phyloP scores from a whole-genome alignment of 768 basidiomycete genomes.

The Saitozyma sp. region DNA sequence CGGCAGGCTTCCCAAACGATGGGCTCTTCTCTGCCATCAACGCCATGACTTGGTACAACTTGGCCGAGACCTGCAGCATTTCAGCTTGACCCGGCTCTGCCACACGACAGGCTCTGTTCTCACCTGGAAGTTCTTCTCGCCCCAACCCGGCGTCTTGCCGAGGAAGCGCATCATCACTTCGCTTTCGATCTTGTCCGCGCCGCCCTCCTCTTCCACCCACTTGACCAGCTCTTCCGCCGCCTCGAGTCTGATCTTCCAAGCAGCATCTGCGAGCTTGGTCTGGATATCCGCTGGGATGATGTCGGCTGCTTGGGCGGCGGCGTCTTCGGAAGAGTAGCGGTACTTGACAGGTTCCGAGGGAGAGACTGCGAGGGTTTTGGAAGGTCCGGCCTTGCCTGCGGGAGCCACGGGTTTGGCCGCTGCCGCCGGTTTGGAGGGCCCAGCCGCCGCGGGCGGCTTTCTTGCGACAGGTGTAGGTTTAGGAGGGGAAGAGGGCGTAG shows the following conservation, averaged over 20 bases:
- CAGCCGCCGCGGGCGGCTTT: slow-evolving; percentile 18
- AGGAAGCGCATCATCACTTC: slow-evolving; percentile 86
- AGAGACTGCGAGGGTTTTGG: slow-evolving; percentile 57
- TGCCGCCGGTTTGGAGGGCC: slow-evolving; percentile 47
- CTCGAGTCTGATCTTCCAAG: slow-evolving; percentile 89
- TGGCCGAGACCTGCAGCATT: slow-evolving; percentile 74
- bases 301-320: slow-evolving; percentile 73
- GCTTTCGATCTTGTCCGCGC: slow-evolving; percentile 68
- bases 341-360: slow-evolving; percentile 84
- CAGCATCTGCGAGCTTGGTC: slow-evolving; percentile 74
- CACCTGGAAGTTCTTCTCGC: slow-evolving; percentile 99
- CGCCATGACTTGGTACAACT: slow-evolving; percentile 75
- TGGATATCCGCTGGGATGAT: slow-evolving; percentile 70
- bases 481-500: slow-evolving; percentile 3
- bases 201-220: slow-evolving; percentile 69
- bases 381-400: slow-evolving; percentile 51
- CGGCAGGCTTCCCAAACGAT: slow-evolving; percentile 79
- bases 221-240: slow-evolving; percentile 79
- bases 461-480: slow-evolving; percentile 8
- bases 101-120: slow-evolving; percentile 11
- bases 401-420: slow-evolving; percentile 33
- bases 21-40: slow-evolving; percentile 75
- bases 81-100: neutral
- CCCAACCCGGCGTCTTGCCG: slow-evolving; percentile 86
- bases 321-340: slow-evolving; percentile 87